Base-by-base conservation (phyloP, 202 grass and related monocot species). In the Schoenoplectus triqueter region DNA sequence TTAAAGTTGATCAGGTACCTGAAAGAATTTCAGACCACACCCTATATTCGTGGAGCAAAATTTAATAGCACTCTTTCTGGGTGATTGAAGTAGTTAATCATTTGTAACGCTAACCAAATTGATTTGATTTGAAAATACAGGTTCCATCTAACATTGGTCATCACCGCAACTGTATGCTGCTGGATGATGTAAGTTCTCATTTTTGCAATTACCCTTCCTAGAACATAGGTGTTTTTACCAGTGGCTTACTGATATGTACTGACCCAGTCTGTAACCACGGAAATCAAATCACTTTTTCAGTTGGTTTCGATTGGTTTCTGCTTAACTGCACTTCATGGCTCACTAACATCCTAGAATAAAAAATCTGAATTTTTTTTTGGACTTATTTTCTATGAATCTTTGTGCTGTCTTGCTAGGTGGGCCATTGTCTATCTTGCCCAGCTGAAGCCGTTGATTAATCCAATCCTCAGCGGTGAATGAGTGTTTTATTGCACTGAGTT, bases 101-200 rank as follows among this genome's bases (percentile, higher is more conserved):
- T 22, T 49, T 50, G 69, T 73, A 44, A 17, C 14, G 61, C 41
- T 82, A 81, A 42, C 75, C 48, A 80, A 82, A 45, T 85, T 69
- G 21, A 57, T 39, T 40, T 87, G 10, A 64, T 14, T 78, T 68
- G 42, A 89, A 50, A 83, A 42, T 90, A 86, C 90, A 99, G 96
- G 86, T 94, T 99, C 69, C 96, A 99, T 90, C 82, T 99, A 77
- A 99, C 96, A 42, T 82, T 99, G 90, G 85, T 99, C n/a, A 83
- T 86, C 21, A 96, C 96, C 10, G 92, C 96, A 73, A 85, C 88
- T 55, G 20, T 92, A 79, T 99, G 96, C 83, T 92, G 89, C 88
- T 99, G 96, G 96, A 99, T 99, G 96, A 99, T 99, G 96, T 96
- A 90, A 99, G 92, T 87, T 90, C 62, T 66, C 46, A 59, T 69